Evolutionary conservation across 73 alveolate genomes (phyloP).

Genomic region (Durusdinium trenchii): DNA sequence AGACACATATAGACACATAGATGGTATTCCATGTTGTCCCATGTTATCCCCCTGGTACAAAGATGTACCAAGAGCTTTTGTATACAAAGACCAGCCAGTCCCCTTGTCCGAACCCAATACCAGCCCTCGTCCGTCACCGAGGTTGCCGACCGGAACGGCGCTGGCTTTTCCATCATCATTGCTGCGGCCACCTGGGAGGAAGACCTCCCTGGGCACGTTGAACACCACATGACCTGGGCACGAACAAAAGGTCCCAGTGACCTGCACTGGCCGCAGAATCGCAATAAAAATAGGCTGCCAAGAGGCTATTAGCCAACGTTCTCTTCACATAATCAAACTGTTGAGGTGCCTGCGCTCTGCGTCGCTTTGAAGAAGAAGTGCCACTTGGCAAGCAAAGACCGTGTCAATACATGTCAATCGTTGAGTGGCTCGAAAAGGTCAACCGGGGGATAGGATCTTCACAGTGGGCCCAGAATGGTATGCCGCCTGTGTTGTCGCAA

Average conservation of each 20-base stretch:
- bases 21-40: too few relatives aligned
- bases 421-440: too few relatives aligned
- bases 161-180: background rate
- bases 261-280: background rate
- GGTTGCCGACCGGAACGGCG: background rate
- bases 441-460: too few relatives aligned
- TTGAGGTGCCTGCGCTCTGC: slow-evolving; percentile 31
- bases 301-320: slow-evolving; percentile 43
- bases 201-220: slow-evolving; percentile 68
- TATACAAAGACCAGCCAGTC: background rate
- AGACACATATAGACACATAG: background rate
- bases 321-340: slow-evolving; percentile 36
- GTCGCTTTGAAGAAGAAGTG: too few relatives aligned
- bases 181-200: slow-evolving; percentile 56
- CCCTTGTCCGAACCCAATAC: background rate
- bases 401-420: too few relatives aligned
- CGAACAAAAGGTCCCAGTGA: background rate
- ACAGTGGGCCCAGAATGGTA: too few relatives aligned
- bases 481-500: too few relatives aligned
- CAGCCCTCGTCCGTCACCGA: background rate
- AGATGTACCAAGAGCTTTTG: too few relatives aligned
- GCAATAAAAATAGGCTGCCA: background rate
- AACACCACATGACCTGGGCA: slow-evolving; percentile 58
- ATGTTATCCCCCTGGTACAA: too few relatives aligned
- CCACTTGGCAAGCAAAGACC: too few relatives aligned